Evolutionary conservation across 257 asterid genomes (phyloP), one percentile per base, ranked within the genome.

Genomic region (Plantago major): DNA sequence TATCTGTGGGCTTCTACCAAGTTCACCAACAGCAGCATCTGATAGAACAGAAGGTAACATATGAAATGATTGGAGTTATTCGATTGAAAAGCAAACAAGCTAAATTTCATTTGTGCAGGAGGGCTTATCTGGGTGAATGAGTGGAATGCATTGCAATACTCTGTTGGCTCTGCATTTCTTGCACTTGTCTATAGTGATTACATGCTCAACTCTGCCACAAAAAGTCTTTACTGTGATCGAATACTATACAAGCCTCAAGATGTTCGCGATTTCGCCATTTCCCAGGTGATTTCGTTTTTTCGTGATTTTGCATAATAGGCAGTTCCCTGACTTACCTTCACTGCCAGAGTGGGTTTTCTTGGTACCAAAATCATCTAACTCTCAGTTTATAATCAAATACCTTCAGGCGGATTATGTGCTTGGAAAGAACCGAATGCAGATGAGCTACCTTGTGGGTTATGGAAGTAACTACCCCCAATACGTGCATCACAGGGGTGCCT

Each of bases 401-500:
- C 5, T 66, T 62, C 66, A 81, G 86, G 85, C 69, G 5, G 81
- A 82, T 44, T 82, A 84, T 66, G 62, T 76, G 6, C 45, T 84
- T 40, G 93, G 83, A 19, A 37, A 66, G 40, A 84, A 82, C 64
- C 77, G 72, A 0, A 82, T 72, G 79, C 55, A 75, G 40, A 71
- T 74, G 71, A 84, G 89, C 48, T 82, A 75, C 71, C 81, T 84
- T 1, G 79, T 82, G 52, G 89, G 93, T 17, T 78, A 73, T 17
- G 87, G 87, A 10, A 67, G 65, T 47, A 73, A 74, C 50, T 79
- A 73, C 49, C 93, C 93, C 28, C 75, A 61, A 52, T 75, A 62
- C 37, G 84, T 84, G 30, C 89, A 84, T 68, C 89, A 84, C 42
- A 70, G 89, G 45, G 87, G 93, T 4, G 80, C 89, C 28, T 84